Evolutionary conservation across 176 grass and related monocot genomes (phyloP).

Genomic region (Saccharum officinarum): DNA sequence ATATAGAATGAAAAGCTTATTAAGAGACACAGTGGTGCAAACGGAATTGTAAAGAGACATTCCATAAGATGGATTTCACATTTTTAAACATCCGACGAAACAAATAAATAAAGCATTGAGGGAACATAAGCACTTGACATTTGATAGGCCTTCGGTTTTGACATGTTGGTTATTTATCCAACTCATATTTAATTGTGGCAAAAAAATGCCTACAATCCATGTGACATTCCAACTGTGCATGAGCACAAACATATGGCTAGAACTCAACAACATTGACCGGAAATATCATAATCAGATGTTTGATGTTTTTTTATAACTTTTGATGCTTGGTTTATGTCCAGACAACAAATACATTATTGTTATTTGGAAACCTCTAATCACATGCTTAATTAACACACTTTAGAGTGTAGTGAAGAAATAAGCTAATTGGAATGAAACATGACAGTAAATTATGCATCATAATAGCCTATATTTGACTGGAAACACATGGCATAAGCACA

Average conservation of each 20-base stretch:
- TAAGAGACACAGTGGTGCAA: too few relatives aligned
- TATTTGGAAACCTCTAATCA: neutral
- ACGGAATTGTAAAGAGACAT: too few relatives aligned
- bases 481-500: neutral
- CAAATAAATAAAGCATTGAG: too few relatives aligned
- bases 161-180: too few relatives aligned
- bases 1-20: too few relatives aligned
- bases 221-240: neutral
- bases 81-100: too few relatives aligned
- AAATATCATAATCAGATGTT: slow-evolving; percentile 3
- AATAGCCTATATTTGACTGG: neutral
- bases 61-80: too few relatives aligned
- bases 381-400: neutral
- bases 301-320: slow-evolving; percentile 1
- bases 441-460: neutral
- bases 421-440: neutral
- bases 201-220: too few relatives aligned
- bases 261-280: too few relatives aligned
- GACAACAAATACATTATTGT: neutral
- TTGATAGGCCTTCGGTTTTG: too few relatives aligned
- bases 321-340: neutral
- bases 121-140: too few relatives aligned
- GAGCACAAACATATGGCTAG: neutral
- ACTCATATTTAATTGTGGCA: too few relatives aligned
- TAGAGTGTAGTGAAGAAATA: neutral